phyloP scores from a whole-genome alignment of 2,329 filamentous ascomycete species.

The Setomelanomma holmii region DNA sequence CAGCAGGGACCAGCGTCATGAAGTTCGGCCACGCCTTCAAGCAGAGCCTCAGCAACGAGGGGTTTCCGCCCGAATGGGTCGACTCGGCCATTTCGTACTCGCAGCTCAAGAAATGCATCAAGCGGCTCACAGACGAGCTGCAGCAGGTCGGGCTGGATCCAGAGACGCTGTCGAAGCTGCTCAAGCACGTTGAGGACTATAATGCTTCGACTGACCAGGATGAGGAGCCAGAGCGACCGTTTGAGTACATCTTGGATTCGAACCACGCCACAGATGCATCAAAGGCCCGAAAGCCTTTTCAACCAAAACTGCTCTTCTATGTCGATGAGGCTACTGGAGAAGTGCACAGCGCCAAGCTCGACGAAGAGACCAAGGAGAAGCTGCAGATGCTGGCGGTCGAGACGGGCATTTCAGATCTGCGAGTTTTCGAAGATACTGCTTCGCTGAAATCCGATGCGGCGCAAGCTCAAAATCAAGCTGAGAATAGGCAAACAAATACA shows the following conservation, averaged over 20 bases:
- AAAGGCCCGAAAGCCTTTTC: constrained; percentile 52
- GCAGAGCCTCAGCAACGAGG: constrained; percentile 71
- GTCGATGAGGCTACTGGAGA: constrained; percentile 71
- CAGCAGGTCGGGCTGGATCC: constrained; percentile 73
- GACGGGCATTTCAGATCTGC: constrained; percentile 51
- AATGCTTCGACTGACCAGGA: constrained; percentile 33
- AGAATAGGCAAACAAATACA: not conserved
- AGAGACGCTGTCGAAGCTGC: constrained; percentile 71
- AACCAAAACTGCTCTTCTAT: constrained; percentile 73
- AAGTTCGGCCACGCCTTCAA: constrained; percentile 86
- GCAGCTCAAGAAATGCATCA: constrained; percentile 87
- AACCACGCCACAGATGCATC: constrained; percentile 11
- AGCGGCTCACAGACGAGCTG: constrained; percentile 77
- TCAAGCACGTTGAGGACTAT: constrained; percentile 55
- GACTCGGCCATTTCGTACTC: constrained; percentile 82
- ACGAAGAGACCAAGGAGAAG: constrained; percentile 68
- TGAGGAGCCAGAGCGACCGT: constrained; percentile 39
- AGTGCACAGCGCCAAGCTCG: constrained; percentile 72
- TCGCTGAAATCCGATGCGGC: constrained; percentile 10
- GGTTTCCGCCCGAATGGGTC: constrained; percentile 75
- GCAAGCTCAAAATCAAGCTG: not conserved
- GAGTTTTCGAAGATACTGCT: constrained; percentile 39
- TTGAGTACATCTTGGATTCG: constrained; percentile 46
- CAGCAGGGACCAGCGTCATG: constrained; percentile 59
- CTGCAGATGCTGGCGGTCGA: constrained; percentile 66